Percentiles rank a stretch among this genome's conserved stretches.
These are phyloP conservation scores for Paramecium pentaurelia DNA, from an alignment of 73 alveolate species.

Conservation along the genomic window DNA sequence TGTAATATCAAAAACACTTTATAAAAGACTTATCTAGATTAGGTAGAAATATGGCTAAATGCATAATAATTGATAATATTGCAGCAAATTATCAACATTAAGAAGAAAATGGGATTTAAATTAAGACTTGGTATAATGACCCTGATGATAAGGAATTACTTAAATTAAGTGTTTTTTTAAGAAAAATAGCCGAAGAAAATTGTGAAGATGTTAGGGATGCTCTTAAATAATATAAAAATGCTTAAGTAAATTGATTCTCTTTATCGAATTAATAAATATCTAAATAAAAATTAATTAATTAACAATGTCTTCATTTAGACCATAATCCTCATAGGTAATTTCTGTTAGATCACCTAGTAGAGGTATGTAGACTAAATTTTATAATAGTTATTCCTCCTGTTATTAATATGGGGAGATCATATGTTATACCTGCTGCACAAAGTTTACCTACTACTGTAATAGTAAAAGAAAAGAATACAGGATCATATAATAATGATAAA, in stretches of 20 bases:
- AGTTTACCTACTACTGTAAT: not conserved
- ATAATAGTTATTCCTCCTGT: not conserved
- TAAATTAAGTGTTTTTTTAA: constrained; percentile 83
- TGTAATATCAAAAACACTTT: constrained; percentile 80
- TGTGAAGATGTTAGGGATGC: constrained; percentile 93
- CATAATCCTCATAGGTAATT: not conserved
- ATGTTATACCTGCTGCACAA: not conserved
- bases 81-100: constrained; percentile 89
- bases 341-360: not conserved
- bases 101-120: constrained; percentile 95
- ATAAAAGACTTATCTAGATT: constrained; percentile 89
- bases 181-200: constrained; percentile 81
- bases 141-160: constrained; percentile 83
- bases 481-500: not conserved
- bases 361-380: not conserved
- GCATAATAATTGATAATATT: constrained; percentile 93
- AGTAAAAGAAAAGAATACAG: not conserved
- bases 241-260: not conserved
- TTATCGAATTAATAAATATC: not conserved
- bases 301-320: not conserved
- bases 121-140: constrained; percentile 92
- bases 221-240: constrained; percentile 54
- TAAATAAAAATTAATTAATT: not conserved
- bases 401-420: not conserved
- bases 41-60: constrained; percentile 90